Base-by-base conservation (phyloP, 208 protist species). In the Leptomonas pyrrhocoris region DNA sequence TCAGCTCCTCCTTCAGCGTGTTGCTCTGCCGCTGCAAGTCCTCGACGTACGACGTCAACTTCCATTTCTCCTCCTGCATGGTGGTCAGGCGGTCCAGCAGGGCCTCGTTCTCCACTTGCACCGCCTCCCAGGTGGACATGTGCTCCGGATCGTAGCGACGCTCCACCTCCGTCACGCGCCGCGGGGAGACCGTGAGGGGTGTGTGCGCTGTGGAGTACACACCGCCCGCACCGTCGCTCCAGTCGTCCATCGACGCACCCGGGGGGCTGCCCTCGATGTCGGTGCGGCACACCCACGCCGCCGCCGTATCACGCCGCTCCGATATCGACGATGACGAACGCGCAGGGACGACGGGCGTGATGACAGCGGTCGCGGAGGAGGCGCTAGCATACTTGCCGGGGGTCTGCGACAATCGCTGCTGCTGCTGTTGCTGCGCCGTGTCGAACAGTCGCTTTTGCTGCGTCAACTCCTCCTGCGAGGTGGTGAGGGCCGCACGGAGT, bases 1-100 rank as follows among this genome's bases (percentile, higher is more conserved):
- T 34, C 31, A 83, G 60, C 49, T 81, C 77, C 23, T 57, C 70
- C 57, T 80, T 58, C 28, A 88, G 69, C 27, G 59, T 53, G 11
- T 40, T 63, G 45, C 77, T 84, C 25, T 79, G 77, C 49, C 40
- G 51, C 48, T 83, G 80, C 48, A 83, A 43, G 42, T 87, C 84
- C 25, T 88, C 81, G n/a, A 86, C 48, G 40, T 73, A 60, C 21
- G 70, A 64, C 38, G 72, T 82, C 25, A 86, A 45, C 19, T 61
- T 68, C 74, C 79, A 89, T 60, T 90, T 90, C 38, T 84, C 81
- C 67, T 89, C 68, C 75, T 93, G 84, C 73, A 87, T 66, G 16
- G 74, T 73, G 18, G 70, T 76, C 40, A 90, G 60, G 0, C 80
- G 81, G 42, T 73, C 55, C 15, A 83, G 78, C 7, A 89, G 77